Conservation (phyloP, 139 green algal species). For the Coelastrella sp. region DNA sequence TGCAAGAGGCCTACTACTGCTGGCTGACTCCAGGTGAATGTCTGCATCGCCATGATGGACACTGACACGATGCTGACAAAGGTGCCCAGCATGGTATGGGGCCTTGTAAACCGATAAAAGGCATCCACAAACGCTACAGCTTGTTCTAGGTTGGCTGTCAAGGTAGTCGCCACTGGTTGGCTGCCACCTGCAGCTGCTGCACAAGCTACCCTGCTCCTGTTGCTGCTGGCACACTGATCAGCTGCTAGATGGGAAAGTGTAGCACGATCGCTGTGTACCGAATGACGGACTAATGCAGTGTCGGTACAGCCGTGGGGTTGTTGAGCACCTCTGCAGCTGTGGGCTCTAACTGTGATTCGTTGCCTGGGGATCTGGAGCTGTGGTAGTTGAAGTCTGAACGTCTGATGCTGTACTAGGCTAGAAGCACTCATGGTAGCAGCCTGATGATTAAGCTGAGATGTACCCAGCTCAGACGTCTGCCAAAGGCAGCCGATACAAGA, state of each 20-base stretch:
- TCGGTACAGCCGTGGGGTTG: background rate
- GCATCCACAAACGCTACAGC: slow-evolving; percentile 25
- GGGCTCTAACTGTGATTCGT: background rate
- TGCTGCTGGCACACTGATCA: background rate
- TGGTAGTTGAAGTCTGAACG: background rate
- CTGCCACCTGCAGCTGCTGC: slow-evolving; percentile 19
- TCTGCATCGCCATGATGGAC: slow-evolving; percentile 78
- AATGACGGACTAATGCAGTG: background rate
- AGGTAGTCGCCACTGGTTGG: background rate
- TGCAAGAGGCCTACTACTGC: slow-evolving; percentile 42
- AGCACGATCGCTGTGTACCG: background rate
- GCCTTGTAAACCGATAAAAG: slow-evolving; percentile 76
- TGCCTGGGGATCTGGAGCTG: background rate
- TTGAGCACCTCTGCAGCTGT: background rate
- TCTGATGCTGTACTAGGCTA: background rate
- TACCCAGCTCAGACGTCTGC: too few species aligned
- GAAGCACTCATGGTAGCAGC: background rate
- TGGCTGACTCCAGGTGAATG: background rate
- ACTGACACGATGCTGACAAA: slow-evolving; percentile 84
- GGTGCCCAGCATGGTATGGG: slow-evolving; percentile 95
- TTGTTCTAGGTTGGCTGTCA: background rate
- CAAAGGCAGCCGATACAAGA: too few species aligned
- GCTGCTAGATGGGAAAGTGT: background rate
- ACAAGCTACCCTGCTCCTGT: background rate
- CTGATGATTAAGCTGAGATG: background rate